Percentiles rank a stretch among this genome's conserved stretches.
These are phyloP conservation scores for Leishmania braziliensis DNA, from an alignment of 208 protist genomes.

Conservation along the genomic window DNA sequence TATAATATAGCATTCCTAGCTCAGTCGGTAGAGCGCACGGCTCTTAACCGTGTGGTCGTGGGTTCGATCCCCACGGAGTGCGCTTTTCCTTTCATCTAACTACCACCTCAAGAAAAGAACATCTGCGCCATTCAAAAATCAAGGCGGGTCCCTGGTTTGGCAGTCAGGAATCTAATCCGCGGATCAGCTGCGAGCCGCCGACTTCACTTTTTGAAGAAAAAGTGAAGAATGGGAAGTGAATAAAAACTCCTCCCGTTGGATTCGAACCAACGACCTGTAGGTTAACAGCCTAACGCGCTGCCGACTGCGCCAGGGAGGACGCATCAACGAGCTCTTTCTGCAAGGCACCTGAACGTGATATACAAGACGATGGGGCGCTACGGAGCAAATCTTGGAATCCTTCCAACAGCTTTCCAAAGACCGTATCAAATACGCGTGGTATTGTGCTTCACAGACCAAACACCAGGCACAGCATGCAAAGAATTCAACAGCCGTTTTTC, in stretches of 20 bases:
- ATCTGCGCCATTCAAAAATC: constrained; percentile 84
- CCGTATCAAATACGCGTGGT: neutral
- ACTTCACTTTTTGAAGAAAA: neutral
- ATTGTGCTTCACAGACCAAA: neutral
- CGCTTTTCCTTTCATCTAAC: constrained; percentile 32
- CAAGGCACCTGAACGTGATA: neutral
- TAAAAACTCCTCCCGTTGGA: constrained; percentile 94
- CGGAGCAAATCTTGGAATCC: neutral
- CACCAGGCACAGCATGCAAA: neutral
- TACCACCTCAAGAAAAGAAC: constrained; percentile 25
- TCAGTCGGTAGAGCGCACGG: constrained; percentile 97
- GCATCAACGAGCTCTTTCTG: fast-evolving
- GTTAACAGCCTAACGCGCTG: constrained; percentile 96
- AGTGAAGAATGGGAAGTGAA: neutral
- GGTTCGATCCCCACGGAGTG: constrained; percentile 95
- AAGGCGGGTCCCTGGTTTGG: constrained; percentile 88
- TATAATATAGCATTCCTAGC: constrained; percentile 76
- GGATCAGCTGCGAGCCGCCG: constrained; percentile 72
- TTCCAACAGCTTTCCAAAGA: neutral
- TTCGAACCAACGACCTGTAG: constrained; percentile 96
- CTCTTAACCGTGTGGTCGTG: constrained; percentile 98
- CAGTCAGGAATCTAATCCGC: constrained; percentile 90
- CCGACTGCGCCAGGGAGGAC: constrained; percentile 94
- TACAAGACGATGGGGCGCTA: neutral
- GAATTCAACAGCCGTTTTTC: neutral